Evolutionary conservation across 345 rosid genomes (phyloP).

Genomic region (Hypericum androsaemum): DNA sequence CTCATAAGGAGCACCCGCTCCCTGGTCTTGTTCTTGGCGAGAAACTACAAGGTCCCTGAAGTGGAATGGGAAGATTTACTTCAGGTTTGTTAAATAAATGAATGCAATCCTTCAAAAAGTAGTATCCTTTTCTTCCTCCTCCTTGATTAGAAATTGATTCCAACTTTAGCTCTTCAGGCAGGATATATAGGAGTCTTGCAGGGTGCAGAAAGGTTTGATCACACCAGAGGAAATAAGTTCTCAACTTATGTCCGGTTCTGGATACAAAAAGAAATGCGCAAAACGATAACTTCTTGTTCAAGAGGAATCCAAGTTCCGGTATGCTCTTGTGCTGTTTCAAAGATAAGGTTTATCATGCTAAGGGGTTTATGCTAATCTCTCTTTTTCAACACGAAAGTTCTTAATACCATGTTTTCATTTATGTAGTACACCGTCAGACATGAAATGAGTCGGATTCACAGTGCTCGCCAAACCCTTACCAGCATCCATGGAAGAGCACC

Average conservation of each 20-base stretch:
- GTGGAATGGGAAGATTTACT: constrained; percentile 55
- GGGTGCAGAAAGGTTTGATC: constrained; percentile 84
- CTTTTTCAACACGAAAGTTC: constrained; percentile 8
- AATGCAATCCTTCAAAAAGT: background rate
- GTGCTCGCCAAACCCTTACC: constrained; percentile 50
- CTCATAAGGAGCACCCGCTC: constrained; percentile 53
- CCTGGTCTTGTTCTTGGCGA: constrained; percentile 57
- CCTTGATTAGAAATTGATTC: background rate
- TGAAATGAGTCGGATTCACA: constrained; percentile 45
- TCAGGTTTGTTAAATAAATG: constrained; percentile 38
- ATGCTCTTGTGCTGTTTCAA: constrained; percentile 14
- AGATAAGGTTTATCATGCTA: background rate
- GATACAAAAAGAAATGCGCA: constrained; percentile 66
- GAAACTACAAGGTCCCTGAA: constrained; percentile 66
- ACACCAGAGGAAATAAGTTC: constrained; percentile 67
- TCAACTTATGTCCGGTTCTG: constrained; percentile 84
- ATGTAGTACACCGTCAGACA: constrained; percentile 37
- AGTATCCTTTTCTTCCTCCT: background rate
- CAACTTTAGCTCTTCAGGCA: constrained; percentile 36
- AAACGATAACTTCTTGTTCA: constrained; percentile 44
- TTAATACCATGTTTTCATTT: background rate
- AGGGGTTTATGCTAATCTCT: constrained; percentile 9
- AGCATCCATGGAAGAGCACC: constrained; percentile 43
- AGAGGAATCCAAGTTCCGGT: constrained; percentile 71
- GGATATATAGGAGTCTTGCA: constrained; percentile 68